phyloP scores from a whole-genome alignment of 805 yeast species.

The Torulaspora microellipsoides region DNA sequence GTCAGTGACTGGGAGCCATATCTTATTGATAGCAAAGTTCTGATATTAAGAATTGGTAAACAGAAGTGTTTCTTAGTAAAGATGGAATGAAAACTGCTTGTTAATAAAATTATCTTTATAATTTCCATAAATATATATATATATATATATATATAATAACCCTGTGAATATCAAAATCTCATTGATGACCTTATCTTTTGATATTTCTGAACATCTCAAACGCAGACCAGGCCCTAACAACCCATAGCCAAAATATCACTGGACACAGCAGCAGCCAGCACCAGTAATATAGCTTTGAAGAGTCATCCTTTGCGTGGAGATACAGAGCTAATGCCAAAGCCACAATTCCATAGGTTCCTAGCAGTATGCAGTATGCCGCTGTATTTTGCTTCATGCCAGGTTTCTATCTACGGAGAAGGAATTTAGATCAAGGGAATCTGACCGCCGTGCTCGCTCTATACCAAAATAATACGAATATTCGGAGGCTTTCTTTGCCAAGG shows the following conservation, averaged over 20 bases:
- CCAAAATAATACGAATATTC: too few relatives aligned
- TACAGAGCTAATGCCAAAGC: slow-evolving; percentile 12
- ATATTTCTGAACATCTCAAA: slow-evolving; percentile 32
- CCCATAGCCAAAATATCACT: slow-evolving; percentile 33
- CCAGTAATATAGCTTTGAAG: slow-evolving; percentile 26
- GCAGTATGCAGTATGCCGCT: slow-evolving; percentile 16
- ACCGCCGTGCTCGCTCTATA: too few relatives aligned
- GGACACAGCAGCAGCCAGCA: slow-evolving; percentile 28
- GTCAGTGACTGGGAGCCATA: slow-evolving; percentile 46
- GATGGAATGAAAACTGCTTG: slow-evolving; percentile 8
- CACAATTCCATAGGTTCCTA: slow-evolving; percentile 19
- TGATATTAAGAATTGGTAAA: slow-evolving; percentile 74
- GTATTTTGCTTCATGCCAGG: slow-evolving; percentile 17
- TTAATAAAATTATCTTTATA: not conserved
- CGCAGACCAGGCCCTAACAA: slow-evolving; percentile 33
- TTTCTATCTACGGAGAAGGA: too few relatives aligned
- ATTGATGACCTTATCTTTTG: slow-evolving; percentile 12
- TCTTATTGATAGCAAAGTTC: slow-evolving; percentile 53
- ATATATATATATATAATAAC: slow-evolving; percentile 8
- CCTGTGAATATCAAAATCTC: slow-evolving; percentile 5
- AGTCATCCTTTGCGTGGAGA: slow-evolving; percentile 11
- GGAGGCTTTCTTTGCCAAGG: too few relatives aligned
- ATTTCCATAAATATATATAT: slow-evolving; percentile 7
- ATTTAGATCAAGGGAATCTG: too few relatives aligned
- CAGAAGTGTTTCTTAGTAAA: slow-evolving; percentile 57